phyloP scores from a whole-genome alignment of 148 eudicot genomes.

The Polygonum aviculare region DNA sequence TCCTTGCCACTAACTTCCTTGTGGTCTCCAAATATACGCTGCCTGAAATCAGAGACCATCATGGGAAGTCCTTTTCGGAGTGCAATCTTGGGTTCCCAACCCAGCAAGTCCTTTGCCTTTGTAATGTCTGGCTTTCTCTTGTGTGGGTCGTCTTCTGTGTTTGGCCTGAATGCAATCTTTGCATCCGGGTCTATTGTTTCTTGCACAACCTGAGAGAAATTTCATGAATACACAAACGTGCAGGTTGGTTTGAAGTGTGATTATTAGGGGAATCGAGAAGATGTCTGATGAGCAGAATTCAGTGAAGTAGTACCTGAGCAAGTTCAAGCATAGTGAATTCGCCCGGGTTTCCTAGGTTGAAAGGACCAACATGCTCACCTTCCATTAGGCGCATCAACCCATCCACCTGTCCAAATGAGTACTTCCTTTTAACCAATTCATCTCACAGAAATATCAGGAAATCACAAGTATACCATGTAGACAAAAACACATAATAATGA shows the following conservation, averaged over 20 bases:
- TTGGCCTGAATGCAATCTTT: conserved; percentile 61
- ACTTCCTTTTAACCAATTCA: background rate
- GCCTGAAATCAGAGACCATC: conserved; percentile 85
- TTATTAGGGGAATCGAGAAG: background rate
- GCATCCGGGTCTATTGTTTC: conserved; percentile 97
- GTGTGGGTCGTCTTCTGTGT: conserved; percentile 97
- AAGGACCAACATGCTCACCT: conserved; percentile 97
- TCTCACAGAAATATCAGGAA: background rate
- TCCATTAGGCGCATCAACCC: conserved; percentile 97
- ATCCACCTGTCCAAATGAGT: conserved; percentile 46
- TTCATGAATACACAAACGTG: background rate
- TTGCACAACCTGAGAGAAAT: conserved; percentile 60
- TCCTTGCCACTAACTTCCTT: conserved; percentile 28
- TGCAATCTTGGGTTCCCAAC: conserved; percentile 91
- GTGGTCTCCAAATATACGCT: conserved; percentile 86
- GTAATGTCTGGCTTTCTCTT: conserved; percentile 92
- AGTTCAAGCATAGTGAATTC: conserved; percentile 99
- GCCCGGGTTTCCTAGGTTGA: conserved; percentile 94
- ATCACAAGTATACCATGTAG: background rate
- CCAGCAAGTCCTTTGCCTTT: conserved; percentile 78
- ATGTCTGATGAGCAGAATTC: background rate
- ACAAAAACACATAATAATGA: background rate
- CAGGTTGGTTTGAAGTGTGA: background rate
- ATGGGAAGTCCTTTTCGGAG: conserved; percentile 84
- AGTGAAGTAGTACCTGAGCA: conserved; percentile 54